These are phyloP conservation scores for Citrus australasica DNA, from an alignment of 345 rosid genomes.

Conservation along the genomic window DNA sequence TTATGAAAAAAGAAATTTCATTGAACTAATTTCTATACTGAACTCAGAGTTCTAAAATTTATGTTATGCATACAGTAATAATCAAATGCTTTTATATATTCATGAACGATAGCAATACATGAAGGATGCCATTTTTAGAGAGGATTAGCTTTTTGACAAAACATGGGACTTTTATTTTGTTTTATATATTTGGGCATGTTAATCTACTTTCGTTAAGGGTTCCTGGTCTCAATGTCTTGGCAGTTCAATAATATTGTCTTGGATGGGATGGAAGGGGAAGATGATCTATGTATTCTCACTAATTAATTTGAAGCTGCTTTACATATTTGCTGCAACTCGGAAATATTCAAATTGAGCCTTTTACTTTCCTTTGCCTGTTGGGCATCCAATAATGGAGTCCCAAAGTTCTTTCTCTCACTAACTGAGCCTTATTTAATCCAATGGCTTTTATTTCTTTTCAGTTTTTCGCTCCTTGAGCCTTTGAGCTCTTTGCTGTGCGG, in stretches of 20 bases:
- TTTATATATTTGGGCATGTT: background rate
- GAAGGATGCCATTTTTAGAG: background rate
- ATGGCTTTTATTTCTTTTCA: background rate
- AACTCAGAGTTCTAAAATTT: background rate
- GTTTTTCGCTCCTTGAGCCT: background rate
- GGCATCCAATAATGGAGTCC: background rate
- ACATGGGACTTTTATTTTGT: background rate
- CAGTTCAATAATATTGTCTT: background rate
- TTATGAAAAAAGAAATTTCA: background rate
- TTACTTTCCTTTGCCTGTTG: background rate
- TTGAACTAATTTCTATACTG: background rate
- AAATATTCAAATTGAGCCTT: background rate
- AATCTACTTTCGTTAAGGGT: background rate
- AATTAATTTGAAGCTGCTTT: background rate
- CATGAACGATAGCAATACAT: background rate
- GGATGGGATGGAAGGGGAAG: background rate
- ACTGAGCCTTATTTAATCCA: background rate
- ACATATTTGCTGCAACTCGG: background rate
- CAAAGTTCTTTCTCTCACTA: background rate
- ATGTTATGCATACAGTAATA: background rate
- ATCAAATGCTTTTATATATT: background rate
- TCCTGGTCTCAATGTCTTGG: background rate
- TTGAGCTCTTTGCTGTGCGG: background rate
- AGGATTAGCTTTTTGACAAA: background rate
- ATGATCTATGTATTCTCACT: background rate